Base-by-base conservation (phyloP, 805 yeast species). In the Monosporozyma yasuniensis region DNA sequence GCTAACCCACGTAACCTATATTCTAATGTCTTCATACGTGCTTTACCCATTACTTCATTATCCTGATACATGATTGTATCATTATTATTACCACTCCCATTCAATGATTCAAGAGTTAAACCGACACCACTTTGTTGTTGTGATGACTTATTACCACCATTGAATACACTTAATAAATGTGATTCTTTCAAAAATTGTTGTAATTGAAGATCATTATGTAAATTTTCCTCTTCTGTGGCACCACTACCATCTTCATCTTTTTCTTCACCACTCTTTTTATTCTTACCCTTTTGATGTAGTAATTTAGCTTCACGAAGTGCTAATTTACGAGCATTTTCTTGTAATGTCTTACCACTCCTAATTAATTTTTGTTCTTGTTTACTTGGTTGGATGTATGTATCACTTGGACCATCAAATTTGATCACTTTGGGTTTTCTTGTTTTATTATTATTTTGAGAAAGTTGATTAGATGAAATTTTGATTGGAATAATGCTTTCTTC, bases 101-200 rank as follows among this genome's bases (percentile, higher is more conserved):
- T 46, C 39, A 83, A 61, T 0, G 87, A 82, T 50, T 76, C 74
- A 47, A 84, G 61, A 0, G 89, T 82, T 43, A 84, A 61, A 48
- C 78, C 86, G 0, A 85, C 89, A 32, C 90, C 91, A 6, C 85
- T 80, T 6, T 44, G 32, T 11, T 54, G 48, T 25, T 54, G 51
- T 37, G 46, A 32, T 59, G 54, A 23, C 49, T 50, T 44, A 22
- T 43, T 43, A 32, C 56, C 51, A 38, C 54, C 47, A 39, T 63
- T 61, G 48, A 70, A 65, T n/a, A 71, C 68, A 35, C 73, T 59
- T 39, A 74, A 64, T 23, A 86, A 79, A 63, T 85, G 91, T 0
- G 91, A 84, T 64, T 86, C 93, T 52, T 74, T 71, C 23, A 86
- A 62, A 42, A 86, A 74, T 51, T 89, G 68, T 61, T 85, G 90